Conservation (phyloP, 177 flowering plant species). For the Vitis hybrid region DNA sequence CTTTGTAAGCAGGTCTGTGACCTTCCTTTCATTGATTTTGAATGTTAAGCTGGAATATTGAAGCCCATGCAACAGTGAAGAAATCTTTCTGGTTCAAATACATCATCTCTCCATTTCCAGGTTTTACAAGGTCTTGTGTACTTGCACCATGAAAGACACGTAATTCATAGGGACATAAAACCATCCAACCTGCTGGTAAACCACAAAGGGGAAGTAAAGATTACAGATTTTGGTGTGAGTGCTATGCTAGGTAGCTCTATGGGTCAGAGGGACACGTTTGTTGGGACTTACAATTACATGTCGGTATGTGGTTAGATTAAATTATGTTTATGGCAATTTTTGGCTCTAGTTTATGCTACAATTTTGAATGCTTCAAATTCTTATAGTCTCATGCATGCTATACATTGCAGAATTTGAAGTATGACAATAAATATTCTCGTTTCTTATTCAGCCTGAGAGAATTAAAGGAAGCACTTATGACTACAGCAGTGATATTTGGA, state of each 20-base stretch:
- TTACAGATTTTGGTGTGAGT: conserved; percentile 98
- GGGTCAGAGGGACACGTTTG: conserved; percentile 97
- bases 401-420: neutral
- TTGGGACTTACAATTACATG: conserved; percentile 98
- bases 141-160: conserved; percentile 89
- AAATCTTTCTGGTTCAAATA: neutral
- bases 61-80: neutral
- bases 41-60: neutral
- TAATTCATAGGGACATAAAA: conserved; percentile 94
- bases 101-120: conserved; percentile 31
- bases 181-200: conserved; percentile 95
- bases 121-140: conserved; percentile 89
- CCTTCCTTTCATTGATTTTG: neutral
- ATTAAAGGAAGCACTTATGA: conserved; percentile 85
- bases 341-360: neutral
- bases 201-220: conserved; percentile 95
- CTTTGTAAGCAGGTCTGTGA: conserved; percentile 83
- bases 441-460: conserved; percentile 76
- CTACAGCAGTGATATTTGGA: conserved; percentile 96
- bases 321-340: conserved; percentile 1
- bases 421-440: neutral
- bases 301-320: conserved; percentile 59
- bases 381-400: neutral
- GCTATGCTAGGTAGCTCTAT: conserved; percentile 87
- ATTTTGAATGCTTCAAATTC: neutral